Evolutionary conservation across 1,284 basidiomycete species (phyloP).

Genomic region (Hemileia vastatrix): DNA sequence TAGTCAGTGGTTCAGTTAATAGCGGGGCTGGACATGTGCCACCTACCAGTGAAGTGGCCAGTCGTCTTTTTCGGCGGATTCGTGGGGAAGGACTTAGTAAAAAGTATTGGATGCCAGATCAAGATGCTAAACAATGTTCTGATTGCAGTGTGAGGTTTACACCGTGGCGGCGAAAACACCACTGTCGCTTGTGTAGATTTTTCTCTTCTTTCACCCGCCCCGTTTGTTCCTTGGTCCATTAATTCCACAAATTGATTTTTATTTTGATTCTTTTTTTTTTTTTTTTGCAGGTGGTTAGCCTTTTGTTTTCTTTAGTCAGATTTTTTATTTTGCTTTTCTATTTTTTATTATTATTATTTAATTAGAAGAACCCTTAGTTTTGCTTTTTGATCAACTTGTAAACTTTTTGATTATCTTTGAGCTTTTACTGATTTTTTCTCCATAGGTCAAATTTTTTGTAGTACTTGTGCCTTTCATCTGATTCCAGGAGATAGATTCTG

Average conservation of each 20-base stretch:
- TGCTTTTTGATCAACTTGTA: too few species aligned
- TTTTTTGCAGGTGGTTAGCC: too few species aligned
- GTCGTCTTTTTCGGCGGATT: background rate
- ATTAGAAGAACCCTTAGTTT: too few species aligned
- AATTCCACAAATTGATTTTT: too few species aligned
- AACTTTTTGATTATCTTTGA: too few species aligned
- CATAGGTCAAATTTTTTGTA: conserved; percentile 44
- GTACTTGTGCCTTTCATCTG: conserved; percentile 40
- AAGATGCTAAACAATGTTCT: conserved; percentile 88
- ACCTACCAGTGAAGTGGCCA: background rate
- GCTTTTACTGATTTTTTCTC: conserved; percentile 40
- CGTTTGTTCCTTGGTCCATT: too few species aligned
- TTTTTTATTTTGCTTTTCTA: too few species aligned
- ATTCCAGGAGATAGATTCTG: conserved; percentile 40
- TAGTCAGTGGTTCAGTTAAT: conserved; percentile 12
- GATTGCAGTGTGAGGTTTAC: conserved; percentile 86
- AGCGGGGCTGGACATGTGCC: background rate
- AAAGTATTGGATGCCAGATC: conserved; percentile 97
- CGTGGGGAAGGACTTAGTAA: conserved; percentile 57
- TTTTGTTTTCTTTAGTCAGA: too few species aligned
- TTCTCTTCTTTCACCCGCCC: too few species aligned
- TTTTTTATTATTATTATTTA: too few species aligned
- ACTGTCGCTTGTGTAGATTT: conserved; percentile 79
- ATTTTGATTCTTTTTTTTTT: too few species aligned
- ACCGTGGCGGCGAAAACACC: conserved; percentile 84